Conservation (phyloP, 495 filamentous ascomycete genomes). For the Poronia punctata region DNA sequence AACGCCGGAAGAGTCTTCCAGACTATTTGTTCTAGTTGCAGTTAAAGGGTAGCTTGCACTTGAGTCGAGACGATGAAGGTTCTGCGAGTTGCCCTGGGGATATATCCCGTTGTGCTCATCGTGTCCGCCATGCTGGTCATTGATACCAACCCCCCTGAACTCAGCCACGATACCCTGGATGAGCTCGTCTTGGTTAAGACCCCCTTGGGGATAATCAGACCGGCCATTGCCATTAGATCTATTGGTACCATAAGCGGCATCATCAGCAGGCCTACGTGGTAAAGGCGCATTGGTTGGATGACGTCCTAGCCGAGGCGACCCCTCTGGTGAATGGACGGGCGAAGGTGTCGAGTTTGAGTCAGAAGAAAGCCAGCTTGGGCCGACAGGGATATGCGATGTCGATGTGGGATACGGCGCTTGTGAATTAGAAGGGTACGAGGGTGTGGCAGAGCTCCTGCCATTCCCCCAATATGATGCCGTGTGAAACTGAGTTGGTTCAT, state of each 20-base stretch:
- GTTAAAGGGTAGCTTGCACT: slow-evolving; percentile 39
- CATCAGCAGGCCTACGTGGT: slow-evolving; percentile 44
- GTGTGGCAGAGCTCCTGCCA: slow-evolving; percentile 17
- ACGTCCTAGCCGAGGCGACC: slow-evolving; percentile 31
- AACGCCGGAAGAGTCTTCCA: slow-evolving; percentile 24
- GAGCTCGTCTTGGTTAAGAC: slow-evolving; percentile 40
- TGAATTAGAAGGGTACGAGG: slow-evolving; percentile 29
- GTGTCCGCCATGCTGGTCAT: no score
- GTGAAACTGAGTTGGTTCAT: slow-evolving; percentile 18
- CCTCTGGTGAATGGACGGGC: slow-evolving; percentile 33
- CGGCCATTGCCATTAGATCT: slow-evolving; percentile 16
- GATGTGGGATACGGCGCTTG: slow-evolving; percentile 39
- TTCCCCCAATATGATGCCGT: slow-evolving; percentile 15
- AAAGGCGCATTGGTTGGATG: slow-evolving; percentile 51
- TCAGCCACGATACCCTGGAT: slow-evolving; percentile 50
- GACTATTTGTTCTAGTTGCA: slow-evolving; percentile 36
- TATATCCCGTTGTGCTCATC: slow-evolving; percentile 34
- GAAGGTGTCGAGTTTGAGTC: slow-evolving; percentile 39
- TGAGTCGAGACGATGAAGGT: slow-evolving; percentile 32
- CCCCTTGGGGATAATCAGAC: slow-evolving; percentile 23
- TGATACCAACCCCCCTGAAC: slow-evolving; percentile 29
- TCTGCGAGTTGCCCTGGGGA: slow-evolving; percentile 35
- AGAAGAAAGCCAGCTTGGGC: slow-evolving; percentile 36
- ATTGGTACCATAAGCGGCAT: slow-evolving; percentile 35
- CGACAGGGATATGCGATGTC: slow-evolving; percentile 42